These are phyloP conservation scores for Hymenoscyphus fraxineus DNA, from an alignment of 2,329 filamentous ascomycete species.

Conservation along the genomic window DNA sequence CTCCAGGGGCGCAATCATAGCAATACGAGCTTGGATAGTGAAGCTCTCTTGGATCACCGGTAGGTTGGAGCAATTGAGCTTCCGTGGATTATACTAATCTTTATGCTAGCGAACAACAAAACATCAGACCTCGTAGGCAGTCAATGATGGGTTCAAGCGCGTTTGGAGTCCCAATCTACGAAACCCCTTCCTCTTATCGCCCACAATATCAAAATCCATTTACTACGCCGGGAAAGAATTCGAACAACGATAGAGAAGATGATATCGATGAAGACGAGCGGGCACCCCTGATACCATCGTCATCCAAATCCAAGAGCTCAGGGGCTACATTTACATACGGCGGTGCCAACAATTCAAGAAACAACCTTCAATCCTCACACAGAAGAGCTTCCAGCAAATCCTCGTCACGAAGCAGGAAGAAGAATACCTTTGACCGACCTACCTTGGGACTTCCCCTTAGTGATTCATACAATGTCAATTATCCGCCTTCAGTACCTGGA, in stretches of 20 bases:
- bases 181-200: conserved; percentile 35
- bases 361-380: conserved; percentile 34
- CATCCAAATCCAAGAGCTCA: conserved; percentile 36
- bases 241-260: conserved; percentile 50
- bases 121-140: conserved; percentile 61
- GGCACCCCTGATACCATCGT: conserved; percentile 50
- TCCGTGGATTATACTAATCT: conserved; percentile 11
- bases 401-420: conserved; percentile 40
- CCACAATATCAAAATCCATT: conserved; percentile 34
- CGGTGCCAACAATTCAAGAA: background rate
- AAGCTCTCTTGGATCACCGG: conserved; percentile 84
- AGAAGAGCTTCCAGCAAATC: conserved; percentile 39
- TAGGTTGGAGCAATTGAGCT: conserved; percentile 36
- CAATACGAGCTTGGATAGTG: conserved; percentile 83
- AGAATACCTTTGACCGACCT: conserved; percentile 31
- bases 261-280: conserved; percentile 47
- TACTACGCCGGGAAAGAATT: conserved; percentile 26
- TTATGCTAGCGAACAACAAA: conserved; percentile 37
- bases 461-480: conserved; percentile 60
- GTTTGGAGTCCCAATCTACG: conserved; percentile 36
- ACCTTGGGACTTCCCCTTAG: conserved; percentile 21
- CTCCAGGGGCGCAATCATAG: conserved; percentile 60
- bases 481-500: conserved; percentile 64
- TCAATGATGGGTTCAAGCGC: conserved; percentile 43
- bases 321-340: conserved; percentile 22